Percentiles rank a stretch among this genome's conserved stretches.
Conservation (phyloP, 371 early-diverging fungal species). For the Lichtheimia ramosa region DNA sequence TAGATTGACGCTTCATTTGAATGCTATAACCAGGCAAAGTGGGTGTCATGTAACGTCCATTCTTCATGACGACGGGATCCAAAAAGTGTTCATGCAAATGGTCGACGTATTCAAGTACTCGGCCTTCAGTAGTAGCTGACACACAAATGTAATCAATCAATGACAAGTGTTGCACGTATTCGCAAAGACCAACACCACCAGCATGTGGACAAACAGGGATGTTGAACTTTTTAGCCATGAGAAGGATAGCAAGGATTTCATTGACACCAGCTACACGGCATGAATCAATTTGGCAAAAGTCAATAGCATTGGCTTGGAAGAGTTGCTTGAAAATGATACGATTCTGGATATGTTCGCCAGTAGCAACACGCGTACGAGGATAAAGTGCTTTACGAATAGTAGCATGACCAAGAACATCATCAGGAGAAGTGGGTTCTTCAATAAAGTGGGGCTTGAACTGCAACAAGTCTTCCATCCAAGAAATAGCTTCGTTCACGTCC, state of each 20-base stretch:
- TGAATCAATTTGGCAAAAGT: conserved; percentile 52
- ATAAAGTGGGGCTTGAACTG: conserved; percentile 54
- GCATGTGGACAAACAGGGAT: conserved; percentile 55
- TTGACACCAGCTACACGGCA: conserved; percentile 56
- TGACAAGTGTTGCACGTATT: conserved; percentile 52
- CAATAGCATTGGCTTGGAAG: conserved; percentile 54
- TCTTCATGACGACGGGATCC: conserved; percentile 44
- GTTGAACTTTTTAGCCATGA: conserved; percentile 54
- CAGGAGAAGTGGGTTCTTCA: conserved; percentile 57
- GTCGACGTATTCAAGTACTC: conserved; percentile 51
- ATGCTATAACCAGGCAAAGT: conserved; percentile 48
- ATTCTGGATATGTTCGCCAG: conserved; percentile 57
- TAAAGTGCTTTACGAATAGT: conserved; percentile 49
- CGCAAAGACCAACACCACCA: conserved; percentile 52
- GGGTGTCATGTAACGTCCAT: conserved; percentile 42
- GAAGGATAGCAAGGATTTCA: conserved; percentile 48
- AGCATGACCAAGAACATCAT: conserved; percentile 55
- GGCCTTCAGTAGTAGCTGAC: conserved; percentile 42
- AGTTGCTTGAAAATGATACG: conserved; percentile 54
- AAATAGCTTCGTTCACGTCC: conserved; percentile 56
- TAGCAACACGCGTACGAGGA: conserved; percentile 48
- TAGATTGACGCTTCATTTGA: conserved; percentile 50
- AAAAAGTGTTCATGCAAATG: conserved; percentile 53
- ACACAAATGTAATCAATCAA: conserved; percentile 52
- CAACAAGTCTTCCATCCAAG: conserved; percentile 53